Evolutionary conservation across 1,284 basidiomycete species (phyloP).

Genomic region (Ganoderma meredithae): DNA sequence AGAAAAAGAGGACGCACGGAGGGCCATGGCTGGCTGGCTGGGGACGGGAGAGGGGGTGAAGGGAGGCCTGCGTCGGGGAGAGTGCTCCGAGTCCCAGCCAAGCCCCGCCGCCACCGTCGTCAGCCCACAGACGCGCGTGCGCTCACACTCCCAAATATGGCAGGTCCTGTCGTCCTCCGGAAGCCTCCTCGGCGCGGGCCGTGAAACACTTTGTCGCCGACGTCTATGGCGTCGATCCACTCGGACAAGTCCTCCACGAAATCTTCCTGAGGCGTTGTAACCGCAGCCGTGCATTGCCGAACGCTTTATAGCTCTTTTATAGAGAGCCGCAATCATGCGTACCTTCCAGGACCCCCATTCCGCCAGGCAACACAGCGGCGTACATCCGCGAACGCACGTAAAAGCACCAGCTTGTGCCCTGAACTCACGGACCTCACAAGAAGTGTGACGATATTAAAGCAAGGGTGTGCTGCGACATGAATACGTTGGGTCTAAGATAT

Average conservation of each 20-base stretch:
- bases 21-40: constrained; percentile 22
- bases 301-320: not conserved
- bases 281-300: not conserved
- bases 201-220: not conserved
- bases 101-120: constrained; percentile 32
- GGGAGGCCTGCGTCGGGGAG: constrained; percentile 9
- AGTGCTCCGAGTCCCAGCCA: constrained; percentile 1
- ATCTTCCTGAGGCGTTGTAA: not conserved
- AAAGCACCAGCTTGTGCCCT: not conserved
- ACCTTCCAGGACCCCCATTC: not conserved
- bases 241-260: not conserved
- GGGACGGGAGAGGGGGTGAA: constrained; percentile 14
- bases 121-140: constrained; percentile 27
- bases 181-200: not conserved
- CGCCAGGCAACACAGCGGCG: not conserved
- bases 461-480: constrained; percentile 18
- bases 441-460: constrained; percentile 9
- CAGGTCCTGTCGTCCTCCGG: not conserved
- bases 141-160: constrained; percentile 15
- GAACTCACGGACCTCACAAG: constrained; percentile 15
- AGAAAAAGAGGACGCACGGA: constrained; percentile 20
- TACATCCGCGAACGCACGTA: not conserved
- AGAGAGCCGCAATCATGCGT: not conserved
- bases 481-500: constrained; percentile 26
- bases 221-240: not conserved